A percentile compares a stretch with the other conserved stretches of the same genome.
These are phyloP conservation scores for Trapa bicornis DNA, from an alignment of 345 rosid genomes.

Conservation along the genomic window DNA sequence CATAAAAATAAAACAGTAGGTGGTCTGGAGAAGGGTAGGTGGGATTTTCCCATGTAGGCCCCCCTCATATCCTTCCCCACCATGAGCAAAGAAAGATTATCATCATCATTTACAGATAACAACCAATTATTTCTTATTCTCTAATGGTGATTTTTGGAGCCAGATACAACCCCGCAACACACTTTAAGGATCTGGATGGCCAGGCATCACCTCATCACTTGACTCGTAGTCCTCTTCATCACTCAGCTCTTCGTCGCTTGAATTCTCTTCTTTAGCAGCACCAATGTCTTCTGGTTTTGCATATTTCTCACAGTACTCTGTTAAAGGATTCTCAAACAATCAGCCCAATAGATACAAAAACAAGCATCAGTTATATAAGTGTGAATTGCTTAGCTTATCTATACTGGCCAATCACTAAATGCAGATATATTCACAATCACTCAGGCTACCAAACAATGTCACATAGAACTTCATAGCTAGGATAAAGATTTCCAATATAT, in stretches of 20 bases:
- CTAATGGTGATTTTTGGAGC: background rate
- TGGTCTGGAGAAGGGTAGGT: conserved; percentile 16
- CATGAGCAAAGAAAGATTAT: conserved; percentile 13
- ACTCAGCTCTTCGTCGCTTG: conserved; percentile 83
- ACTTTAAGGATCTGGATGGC: conserved; percentile 64
- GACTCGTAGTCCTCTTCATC: conserved; percentile 70
- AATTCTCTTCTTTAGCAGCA: conserved; percentile 41
- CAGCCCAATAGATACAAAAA: background rate
- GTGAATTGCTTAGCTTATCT: no score
- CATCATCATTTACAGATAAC: conserved; percentile 33
- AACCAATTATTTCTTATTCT: conserved; percentile 4
- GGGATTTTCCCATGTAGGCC: conserved; percentile 13
- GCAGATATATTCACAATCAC: no score
- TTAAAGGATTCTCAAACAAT: background rate
- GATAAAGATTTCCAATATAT: no score
- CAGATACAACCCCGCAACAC: background rate
- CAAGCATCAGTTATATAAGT: background rate
- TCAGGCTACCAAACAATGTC: background rate
- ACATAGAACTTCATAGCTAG: background rate
- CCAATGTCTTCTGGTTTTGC: conserved; percentile 70
- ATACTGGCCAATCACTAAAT: no score
- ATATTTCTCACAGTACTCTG: conserved; percentile 81
- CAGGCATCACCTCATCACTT: conserved; percentile 62
- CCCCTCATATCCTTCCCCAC: conserved; percentile 8
- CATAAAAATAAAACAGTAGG: conserved; percentile 14